Percentiles rank a stretch among this genome's conserved stretches.
These are phyloP conservation scores for Alternaria panax DNA, from an alignment of 2,329 filamentous ascomycete species.

Conservation along the genomic window DNA sequence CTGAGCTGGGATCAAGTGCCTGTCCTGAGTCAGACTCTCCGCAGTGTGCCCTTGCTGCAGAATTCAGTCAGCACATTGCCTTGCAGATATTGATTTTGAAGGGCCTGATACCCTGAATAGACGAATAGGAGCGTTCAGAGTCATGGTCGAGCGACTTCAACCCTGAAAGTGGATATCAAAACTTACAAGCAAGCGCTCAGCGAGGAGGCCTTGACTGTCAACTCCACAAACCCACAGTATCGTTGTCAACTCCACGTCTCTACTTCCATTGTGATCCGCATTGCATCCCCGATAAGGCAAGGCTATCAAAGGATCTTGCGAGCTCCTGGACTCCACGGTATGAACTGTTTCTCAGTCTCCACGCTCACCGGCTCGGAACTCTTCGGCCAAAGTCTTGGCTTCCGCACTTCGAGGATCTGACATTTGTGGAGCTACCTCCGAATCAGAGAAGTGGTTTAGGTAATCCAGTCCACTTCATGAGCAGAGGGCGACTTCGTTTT, in stretches of 20 bases:
- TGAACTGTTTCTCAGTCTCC: neutral
- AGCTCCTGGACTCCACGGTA: neutral
- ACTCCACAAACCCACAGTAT: neutral
- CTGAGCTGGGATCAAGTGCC: slow-evolving; percentile 1
- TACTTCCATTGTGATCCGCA: neutral
- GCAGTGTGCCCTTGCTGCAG: neutral
- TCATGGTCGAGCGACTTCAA: neutral
- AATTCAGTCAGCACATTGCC: neutral
- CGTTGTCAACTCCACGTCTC: neutral
- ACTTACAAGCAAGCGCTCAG: neutral
- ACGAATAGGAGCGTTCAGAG: neutral
- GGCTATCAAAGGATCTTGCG: neutral
- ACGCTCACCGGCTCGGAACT: neutral
- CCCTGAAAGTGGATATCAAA: neutral
- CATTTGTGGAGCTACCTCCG: neutral
- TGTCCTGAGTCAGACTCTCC: neutral
- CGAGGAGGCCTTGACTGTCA: neutral
- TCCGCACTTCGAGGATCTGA: neutral
- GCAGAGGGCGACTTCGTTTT: neutral
- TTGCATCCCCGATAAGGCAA: neutral
- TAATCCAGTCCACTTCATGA: neutral
- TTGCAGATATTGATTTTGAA: neutral
- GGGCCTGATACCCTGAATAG: neutral
- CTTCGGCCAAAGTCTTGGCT: slow-evolving; percentile 4
- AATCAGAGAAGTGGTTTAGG: neutral